Evolutionary conservation across 768 basidiomycete genomes (phyloP).

Genomic region (Rhodosporidiobolus sp.): DNA sequence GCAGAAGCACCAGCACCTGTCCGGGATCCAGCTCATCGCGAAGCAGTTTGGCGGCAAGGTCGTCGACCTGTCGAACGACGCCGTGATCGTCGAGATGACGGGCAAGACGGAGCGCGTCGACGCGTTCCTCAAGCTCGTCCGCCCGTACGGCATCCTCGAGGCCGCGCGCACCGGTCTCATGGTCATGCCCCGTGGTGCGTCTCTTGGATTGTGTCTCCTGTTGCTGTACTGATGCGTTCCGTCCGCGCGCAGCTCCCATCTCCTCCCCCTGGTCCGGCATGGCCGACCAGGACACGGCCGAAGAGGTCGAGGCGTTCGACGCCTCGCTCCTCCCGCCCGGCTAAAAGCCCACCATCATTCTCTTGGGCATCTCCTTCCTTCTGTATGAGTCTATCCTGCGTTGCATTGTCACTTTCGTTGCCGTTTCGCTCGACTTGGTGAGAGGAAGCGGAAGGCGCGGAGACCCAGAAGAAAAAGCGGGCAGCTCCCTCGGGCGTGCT

Average conservation of each 20-base stretch:
- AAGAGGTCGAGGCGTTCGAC: slow-evolving; percentile 66
- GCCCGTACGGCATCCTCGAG: slow-evolving; percentile 94
- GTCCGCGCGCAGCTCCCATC: slow-evolving; percentile 63
- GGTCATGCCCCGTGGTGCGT: slow-evolving; percentile 78
- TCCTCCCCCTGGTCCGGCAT: slow-evolving; percentile 57
- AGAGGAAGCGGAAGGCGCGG: too few relatives aligned
- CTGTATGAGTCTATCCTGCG: neutral
- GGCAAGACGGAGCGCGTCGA: slow-evolving; percentile 89
- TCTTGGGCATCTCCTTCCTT: neutral
- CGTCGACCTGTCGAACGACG: slow-evolving; percentile 91
- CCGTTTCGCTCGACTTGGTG: neutral
- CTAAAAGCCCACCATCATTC: slow-evolving; percentile 48
- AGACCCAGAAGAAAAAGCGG: too few relatives aligned
- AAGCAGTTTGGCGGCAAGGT: slow-evolving; percentile 87
- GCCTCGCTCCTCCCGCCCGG: slow-evolving; percentile 91
- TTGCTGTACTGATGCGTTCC: neutral
- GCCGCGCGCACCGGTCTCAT: slow-evolving; percentile 91
- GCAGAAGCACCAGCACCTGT: slow-evolving; percentile 80
- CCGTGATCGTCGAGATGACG: slow-evolving; percentile 88
- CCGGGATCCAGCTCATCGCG: slow-evolving; percentile 78
- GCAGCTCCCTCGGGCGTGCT: too few relatives aligned
- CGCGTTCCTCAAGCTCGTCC: slow-evolving; percentile 83
- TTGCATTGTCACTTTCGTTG: neutral
- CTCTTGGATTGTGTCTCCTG: neutral
- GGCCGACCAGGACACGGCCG: slow-evolving; percentile 56